A percentile compares a stretch with the other conserved stretches of the same genome.
phyloP scores from a whole-genome alignment of 257 asterid species.

The Agastache rugosa region DNA sequence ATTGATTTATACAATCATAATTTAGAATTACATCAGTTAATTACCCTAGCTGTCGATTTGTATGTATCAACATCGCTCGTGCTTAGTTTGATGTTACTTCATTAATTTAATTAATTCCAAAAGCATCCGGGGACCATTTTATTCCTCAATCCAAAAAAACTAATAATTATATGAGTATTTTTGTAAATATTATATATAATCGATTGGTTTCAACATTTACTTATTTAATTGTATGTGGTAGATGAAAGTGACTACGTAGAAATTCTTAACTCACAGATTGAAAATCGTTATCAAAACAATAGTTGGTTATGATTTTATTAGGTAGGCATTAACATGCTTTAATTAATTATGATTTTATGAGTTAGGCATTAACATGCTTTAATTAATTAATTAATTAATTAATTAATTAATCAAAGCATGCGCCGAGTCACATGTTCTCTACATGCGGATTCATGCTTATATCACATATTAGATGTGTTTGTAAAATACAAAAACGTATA shows the following conservation, averaged over 20 bases:
- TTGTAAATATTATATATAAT: background rate
- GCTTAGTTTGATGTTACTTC: constrained; percentile 26
- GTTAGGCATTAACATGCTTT: too few species aligned
- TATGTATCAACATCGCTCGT: constrained; percentile 35
- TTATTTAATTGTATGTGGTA: constrained; percentile 10
- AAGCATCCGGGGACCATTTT: constrained; percentile 35
- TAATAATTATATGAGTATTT: background rate
- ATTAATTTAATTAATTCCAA: background rate
- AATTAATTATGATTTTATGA: background rate
- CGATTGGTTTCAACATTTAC: background rate
- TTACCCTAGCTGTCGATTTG: background rate
- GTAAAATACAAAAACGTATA: too few species aligned
- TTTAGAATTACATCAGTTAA: background rate
- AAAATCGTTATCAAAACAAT: constrained; percentile 15
- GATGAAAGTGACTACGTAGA: constrained; percentile 27
- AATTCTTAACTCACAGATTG: background rate
- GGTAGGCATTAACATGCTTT: constrained; percentile 24
- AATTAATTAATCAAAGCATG: constrained; percentile 36
- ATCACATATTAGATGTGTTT: background rate
- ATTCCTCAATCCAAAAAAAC: constrained; percentile 9
- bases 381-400: background rate
- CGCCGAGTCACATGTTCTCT: background rate
- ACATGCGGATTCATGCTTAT: constrained; percentile 9
- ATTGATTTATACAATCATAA: background rate
- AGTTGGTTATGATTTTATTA: background rate